Evolutionary conservation across 1,139 yeast species (phyloP).

Genomic region (Geotrichum klebahnii): DNA sequence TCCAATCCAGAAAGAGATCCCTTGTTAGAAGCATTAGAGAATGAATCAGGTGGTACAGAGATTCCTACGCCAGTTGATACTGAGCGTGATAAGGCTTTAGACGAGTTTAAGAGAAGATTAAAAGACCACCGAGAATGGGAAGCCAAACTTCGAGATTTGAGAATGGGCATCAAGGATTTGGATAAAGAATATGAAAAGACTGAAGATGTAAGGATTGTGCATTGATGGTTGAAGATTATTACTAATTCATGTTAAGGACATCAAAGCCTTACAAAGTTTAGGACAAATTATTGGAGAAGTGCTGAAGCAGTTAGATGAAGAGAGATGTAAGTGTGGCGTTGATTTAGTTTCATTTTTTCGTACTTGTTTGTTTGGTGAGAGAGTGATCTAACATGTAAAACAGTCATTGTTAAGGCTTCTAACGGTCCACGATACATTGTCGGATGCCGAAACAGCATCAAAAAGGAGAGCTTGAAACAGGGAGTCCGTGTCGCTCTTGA

Average conservation of each 20-base stretch:
- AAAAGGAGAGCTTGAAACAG: conserved; percentile 75
- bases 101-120: conserved; percentile 76
- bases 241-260: conserved; percentile 47
- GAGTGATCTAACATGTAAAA: conserved; percentile 2
- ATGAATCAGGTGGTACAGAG: conserved; percentile 27
- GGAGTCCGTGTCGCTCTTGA: conserved; percentile 96
- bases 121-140: conserved; percentile 95
- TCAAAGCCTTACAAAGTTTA: conserved; percentile 92
- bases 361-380: neutral
- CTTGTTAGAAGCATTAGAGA: conserved; percentile 34
- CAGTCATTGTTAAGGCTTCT: conserved; percentile 86
- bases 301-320: conserved; percentile 90
- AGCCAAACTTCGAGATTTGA: conserved; percentile 77
- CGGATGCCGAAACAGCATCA: conserved; percentile 92
- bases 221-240: neutral
- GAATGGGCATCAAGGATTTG: conserved; percentile 77
- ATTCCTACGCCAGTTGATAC: conserved; percentile 46
- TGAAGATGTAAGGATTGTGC: conserved; percentile 51
- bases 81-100: conserved; percentile 76
- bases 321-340: conserved; percentile 48
- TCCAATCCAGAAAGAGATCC: conserved; percentile 34
- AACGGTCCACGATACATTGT: conserved; percentile 97
- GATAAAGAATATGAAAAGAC: conserved; percentile 87
- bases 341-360: neutral
- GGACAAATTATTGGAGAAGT: conserved; percentile 98